Evolutionary conservation across 805 yeast genomes (phyloP), one percentile per base, ranked within the genome.

Genomic region (Metschnikowia sp.): DNA sequence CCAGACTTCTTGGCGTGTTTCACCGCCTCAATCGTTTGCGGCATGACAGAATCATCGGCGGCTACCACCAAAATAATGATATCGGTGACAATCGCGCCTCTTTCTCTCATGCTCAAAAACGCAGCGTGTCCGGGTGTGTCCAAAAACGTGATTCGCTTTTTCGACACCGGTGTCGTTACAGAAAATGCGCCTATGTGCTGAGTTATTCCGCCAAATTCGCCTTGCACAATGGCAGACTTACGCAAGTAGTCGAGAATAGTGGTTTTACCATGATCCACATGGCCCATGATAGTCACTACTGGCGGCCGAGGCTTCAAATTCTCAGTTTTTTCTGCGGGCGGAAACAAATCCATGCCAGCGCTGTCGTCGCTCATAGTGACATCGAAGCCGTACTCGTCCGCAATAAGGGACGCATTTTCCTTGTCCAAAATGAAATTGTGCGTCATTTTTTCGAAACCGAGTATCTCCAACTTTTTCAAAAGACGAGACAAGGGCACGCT

Each of bases 81-180:
- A 71, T 94, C 99, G 0, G 99, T 94, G 37, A 91, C 81, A 55
- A 81, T 84, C 0, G 99, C 98, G 39, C 99, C 99, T 56, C 99
- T 78, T 68, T 92, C 95, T 56, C 99, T 80, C 96, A 94, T 90
- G 59, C 90, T 90, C 54, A 94, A 72, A 62, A 94, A 94, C 0
- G 98, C 98, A 10, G 97, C 95, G 69, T 94, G 99, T 0, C 99
- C 99, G 0, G 99, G 99, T 0, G 99, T 94, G 65, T 94, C 99
- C 51, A 94, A 75, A 55, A 94, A 92, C 0, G 98, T 92, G 53
- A 94, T 88, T 36, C 72, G 72, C 62, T 84, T 86, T 58, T 84
- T 82, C 0, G 94, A 79, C 1, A 77, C 63, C 0, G 94, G 91
- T 0, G 96, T 79, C n/a, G 74, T 72, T 22, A 92, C 94, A 12